Evolutionary conservation across 208 protist species (phyloP), one percentile per base, ranked within the genome.

Genomic region (Acanthamoeba healyi): DNA sequence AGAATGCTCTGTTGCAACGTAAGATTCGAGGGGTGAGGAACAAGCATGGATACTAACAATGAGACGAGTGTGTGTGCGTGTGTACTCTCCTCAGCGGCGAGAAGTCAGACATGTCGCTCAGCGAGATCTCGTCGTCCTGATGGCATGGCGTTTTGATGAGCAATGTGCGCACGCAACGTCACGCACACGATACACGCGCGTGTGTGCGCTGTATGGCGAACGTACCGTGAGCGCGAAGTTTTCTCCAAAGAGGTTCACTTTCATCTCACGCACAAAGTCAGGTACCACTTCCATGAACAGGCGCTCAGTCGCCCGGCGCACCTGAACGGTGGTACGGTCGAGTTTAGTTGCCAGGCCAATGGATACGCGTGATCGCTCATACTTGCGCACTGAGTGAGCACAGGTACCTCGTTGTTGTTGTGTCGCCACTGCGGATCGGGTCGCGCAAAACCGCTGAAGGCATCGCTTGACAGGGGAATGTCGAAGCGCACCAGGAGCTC

Each of bases 371-470:
- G 12, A 22, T 26, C 22, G 54, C n/a, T n/a, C n/a, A n/a, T n/a
- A n/a, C n/a, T n/a, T n/a, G n/a, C n/a, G n/a, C n/a, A n/a, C n/a
- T n/a, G n/a, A n/a, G n/a, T n/a, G n/a, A n/a, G n/a, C n/a, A n/a
- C n/a, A 49, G 15, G 49, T 56, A 92, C 86, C 44, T 92, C 58
- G 44, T 92, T 72, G 42, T 92, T 92, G 61, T 92, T 58, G 36
- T 44, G 26, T 19, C 58, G 86, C 56, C 58, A 92, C 32, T 92
- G 34, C 1, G 86, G 86, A 34, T 92, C 86, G 6, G 86, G 86
- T 14, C 86, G 15, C 9, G 86, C 58, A 38, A 92, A 92, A 22
- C 86, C 86, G 72, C 86, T 92, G 44, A 88, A 92, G 32, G 86
- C 86, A 24, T 92, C 86, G 44, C 86, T 92, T 9, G 86, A 92